phyloP scores from a whole-genome alignment of 2,329 filamentous ascomycete genomes.

The Cladophialophora exuberans region DNA sequence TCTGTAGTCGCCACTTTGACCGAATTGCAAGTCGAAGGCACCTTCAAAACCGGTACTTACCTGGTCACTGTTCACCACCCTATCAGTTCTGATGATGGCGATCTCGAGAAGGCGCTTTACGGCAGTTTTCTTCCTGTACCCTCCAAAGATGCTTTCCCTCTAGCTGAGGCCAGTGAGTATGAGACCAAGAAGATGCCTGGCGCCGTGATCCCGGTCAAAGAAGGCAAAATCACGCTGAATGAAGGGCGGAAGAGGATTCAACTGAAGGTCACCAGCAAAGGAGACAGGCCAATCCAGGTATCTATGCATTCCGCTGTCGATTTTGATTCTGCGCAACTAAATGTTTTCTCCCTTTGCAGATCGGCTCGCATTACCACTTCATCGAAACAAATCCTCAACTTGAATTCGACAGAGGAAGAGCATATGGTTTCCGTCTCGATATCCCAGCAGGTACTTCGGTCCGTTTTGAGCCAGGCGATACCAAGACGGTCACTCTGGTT shows the following conservation, averaged over 20 bases:
- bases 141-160: conserved; percentile 66
- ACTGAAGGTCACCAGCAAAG: conserved; percentile 79
- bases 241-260: conserved; percentile 72
- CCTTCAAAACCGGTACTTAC: conserved; percentile 87
- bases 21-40: conserved; percentile 92
- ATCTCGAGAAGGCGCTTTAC: conserved; percentile 84
- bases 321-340: conserved; percentile 6
- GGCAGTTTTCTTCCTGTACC: conserved; percentile 88
- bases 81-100: conserved; percentile 81
- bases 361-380: conserved; percentile 95
- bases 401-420: conserved; percentile 79
- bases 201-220: conserved; percentile 73
- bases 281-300: conserved; percentile 88
- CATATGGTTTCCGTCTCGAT: conserved; percentile 85
- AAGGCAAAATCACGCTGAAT: conserved; percentile 70
- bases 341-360: conserved; percentile 42
- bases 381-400: conserved; percentile 91
- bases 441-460: conserved; percentile 90
- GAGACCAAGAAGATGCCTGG: conserved; percentile 72
- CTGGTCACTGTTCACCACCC: conserved; percentile 93
- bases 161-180: conserved; percentile 67
- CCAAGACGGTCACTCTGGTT: conserved; percentile 85
- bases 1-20: conserved; percentile 76
- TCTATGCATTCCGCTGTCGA: background rate
- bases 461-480: conserved; percentile 91